phyloP scores from a whole-genome alignment of 176 grass and related monocot species.

The Eleusine indica region DNA sequence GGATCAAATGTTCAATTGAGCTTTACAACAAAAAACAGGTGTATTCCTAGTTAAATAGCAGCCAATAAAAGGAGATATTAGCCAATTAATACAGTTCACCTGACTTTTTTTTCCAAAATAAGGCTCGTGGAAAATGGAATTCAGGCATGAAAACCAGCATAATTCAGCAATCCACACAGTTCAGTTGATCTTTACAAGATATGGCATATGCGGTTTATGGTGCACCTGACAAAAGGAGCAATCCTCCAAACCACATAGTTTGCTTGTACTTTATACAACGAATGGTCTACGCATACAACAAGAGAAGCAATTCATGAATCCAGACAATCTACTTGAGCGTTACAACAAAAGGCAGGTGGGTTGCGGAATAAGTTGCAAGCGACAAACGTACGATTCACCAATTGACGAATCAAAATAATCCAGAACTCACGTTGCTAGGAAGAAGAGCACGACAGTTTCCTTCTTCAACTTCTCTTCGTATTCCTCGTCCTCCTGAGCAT shows the following conservation, averaged over 20 bases:
- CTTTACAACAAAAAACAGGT: slow-evolving; percentile 5
- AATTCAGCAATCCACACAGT: not conserved
- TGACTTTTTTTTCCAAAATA: not conserved
- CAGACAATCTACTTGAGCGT: not conserved
- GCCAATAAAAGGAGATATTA: not conserved
- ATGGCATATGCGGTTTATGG: not conserved
- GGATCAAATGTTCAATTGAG: not conserved
- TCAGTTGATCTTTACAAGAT: slow-evolving; percentile 7
- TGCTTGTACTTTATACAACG: slow-evolving; percentile 7
- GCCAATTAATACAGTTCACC: not conserved
- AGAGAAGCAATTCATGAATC: slow-evolving; percentile 17
- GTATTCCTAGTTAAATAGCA: not conserved
- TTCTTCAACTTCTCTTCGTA: slow-evolving; percentile 88
- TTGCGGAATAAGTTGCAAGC: not conserved
- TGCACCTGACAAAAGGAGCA: not conserved
- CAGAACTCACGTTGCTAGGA: slow-evolving; percentile 77
- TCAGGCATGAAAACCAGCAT: not conserved
- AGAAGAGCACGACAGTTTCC: slow-evolving; percentile 70
- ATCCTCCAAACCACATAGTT: not conserved
- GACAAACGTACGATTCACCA: slow-evolving; percentile 3
- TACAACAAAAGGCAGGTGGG: slow-evolving; percentile 14
- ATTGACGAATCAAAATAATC: not conserved
- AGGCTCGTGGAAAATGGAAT: not conserved
- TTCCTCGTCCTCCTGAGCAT: slow-evolving; percentile 78
- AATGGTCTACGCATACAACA: not conserved